A percentile compares a stretch with the other conserved stretches of the same genome.
phyloP scores from a whole-genome alignment of 1,139 yeast genomes.

The Candida smagusa region DNA sequence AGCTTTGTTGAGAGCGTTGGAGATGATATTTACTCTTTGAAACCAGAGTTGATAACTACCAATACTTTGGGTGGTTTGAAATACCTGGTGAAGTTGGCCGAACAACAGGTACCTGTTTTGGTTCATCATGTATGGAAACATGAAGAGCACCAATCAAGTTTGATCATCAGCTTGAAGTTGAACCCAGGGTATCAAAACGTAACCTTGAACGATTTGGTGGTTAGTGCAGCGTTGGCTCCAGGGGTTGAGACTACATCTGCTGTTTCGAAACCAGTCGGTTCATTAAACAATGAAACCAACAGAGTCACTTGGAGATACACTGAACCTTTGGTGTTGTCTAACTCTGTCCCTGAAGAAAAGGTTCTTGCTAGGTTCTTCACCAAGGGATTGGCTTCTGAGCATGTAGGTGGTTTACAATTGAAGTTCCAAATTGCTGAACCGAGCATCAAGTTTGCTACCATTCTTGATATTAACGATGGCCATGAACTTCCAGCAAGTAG shows the following conservation, averaged over 20 bases:
- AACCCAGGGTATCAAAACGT: constrained; percentile 40
- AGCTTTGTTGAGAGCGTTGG: constrained; percentile 37
- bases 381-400: constrained; percentile 56
- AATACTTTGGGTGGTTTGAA: constrained; percentile 75
- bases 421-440: constrained; percentile 48
- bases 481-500: constrained; percentile 28
- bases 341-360: constrained; percentile 45
- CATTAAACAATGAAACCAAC: constrained; percentile 78
- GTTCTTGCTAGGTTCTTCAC: constrained; percentile 73
- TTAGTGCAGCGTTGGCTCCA: constrained; percentile 57
- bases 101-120: constrained; percentile 57
- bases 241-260: constrained; percentile 60
- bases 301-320: constrained; percentile 82
- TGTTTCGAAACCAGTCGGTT: constrained; percentile 85
- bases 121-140: constrained; percentile 86
- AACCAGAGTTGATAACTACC: constrained; percentile 39
- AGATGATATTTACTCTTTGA: constrained; percentile 26
- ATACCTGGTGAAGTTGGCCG: constrained; percentile 47
- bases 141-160: constrained; percentile 79
- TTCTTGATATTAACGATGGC: constrained; percentile 18
- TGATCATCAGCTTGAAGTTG: constrained; percentile 68
- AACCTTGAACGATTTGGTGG: constrained; percentile 57
- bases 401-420: constrained; percentile 67
- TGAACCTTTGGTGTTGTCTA: constrained; percentile 43
- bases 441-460: constrained; percentile 20